Conservation (phyloP, 2,329 filamentous ascomycete genomes). For the Ophiostoma tasmaniense region DNA sequence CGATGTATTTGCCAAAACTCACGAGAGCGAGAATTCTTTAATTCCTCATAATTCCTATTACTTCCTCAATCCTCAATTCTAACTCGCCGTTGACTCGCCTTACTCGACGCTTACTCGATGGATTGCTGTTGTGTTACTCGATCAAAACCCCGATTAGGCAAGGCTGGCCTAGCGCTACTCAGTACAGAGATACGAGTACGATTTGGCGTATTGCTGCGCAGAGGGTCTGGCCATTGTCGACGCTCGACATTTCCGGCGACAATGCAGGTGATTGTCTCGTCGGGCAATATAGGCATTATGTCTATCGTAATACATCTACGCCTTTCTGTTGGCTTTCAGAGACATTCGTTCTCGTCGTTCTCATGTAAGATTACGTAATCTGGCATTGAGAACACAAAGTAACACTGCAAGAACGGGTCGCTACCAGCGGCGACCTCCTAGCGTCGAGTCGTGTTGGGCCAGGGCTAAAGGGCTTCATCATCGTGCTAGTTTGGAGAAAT, state of each 20-base stretch:
- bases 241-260: not conserved
- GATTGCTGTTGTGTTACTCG: conserved; percentile 31
- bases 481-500: not conserved
- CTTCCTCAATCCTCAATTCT: not conserved
- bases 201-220: not conserved
- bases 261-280: not conserved
- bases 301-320: not conserved
- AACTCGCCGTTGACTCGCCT: conserved; percentile 17
- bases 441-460: not conserved
- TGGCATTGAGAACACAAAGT: not conserved
- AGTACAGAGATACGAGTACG: not conserved
- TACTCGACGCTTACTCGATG: conserved; percentile 32
- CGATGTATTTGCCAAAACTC: not conserved
- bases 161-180: conserved; percentile 1
- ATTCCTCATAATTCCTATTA: no score
- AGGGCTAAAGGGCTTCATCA: not conserved
- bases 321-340: not conserved
- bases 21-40: no score
- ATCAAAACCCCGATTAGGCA: conserved; percentile 31
- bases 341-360: not conserved
- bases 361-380: not conserved
- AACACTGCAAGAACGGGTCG: not conserved
- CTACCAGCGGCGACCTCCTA: conserved; percentile 4
- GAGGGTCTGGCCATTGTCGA: not conserved
- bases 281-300: not conserved